These are phyloP conservation scores for Barnettozyma botsteinii DNA, from an alignment of 805 yeast genomes.

Conservation along the genomic window DNA sequence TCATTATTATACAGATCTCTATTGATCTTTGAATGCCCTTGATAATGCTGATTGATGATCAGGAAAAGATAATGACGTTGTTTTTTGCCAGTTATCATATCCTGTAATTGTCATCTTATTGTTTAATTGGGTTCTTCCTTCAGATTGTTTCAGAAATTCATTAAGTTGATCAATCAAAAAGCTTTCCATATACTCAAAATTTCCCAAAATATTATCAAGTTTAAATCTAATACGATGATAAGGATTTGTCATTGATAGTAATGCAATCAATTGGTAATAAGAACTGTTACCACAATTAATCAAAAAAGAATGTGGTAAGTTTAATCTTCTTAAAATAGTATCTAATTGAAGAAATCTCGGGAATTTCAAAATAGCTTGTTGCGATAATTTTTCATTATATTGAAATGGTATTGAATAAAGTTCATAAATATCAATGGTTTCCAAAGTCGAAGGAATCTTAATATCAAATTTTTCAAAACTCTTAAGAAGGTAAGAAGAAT, in stretches of 20 bases:
- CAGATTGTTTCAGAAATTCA: slow-evolving; percentile 3
- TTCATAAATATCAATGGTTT: slow-evolving; percentile 11
- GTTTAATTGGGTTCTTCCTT: neutral
- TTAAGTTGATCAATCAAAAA: slow-evolving; percentile 7
- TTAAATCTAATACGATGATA: slow-evolving; percentile 13
- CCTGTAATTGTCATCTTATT: neutral
- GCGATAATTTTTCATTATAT: neutral
- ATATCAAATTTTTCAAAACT: neutral
- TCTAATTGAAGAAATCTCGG: slow-evolving; percentile 9
- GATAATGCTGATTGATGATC: neutral
- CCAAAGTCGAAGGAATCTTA: neutral
- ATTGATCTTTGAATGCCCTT: neutral
- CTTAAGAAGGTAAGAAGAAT: neutral
- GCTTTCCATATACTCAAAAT: slow-evolving; percentile 13
- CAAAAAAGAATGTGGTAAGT: slow-evolving; percentile 13
- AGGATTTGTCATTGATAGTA: slow-evolving; percentile 16
- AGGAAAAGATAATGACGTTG: neutral
- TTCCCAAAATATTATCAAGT: slow-evolving; percentile 13
- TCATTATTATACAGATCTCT: too few relatives aligned
- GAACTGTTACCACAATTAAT: slow-evolving; percentile 18
- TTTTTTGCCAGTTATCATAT: neutral
- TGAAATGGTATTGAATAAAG: slow-evolving; percentile 14
- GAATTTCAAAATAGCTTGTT: slow-evolving; percentile 2
- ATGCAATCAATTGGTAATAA: slow-evolving; percentile 12
- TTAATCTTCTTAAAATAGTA: slow-evolving; percentile 12